Percentiles rank a stretch among this genome's conserved stretches.
Conservation (phyloP, 1,139 yeast genomes). For the Magnusiomyces paraingens region DNA sequence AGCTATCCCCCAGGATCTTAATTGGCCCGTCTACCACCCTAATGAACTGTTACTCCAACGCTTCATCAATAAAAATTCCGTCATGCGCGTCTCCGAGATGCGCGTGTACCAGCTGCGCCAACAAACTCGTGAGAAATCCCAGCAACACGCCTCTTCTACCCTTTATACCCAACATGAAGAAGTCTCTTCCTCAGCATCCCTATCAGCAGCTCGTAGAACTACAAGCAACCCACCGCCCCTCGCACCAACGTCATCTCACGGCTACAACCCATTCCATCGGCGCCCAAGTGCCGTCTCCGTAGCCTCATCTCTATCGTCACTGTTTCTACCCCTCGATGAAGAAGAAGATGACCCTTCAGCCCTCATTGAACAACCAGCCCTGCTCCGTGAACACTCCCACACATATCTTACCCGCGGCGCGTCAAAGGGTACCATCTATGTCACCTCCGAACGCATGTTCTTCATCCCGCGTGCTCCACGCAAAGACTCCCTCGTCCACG, state of each 20-base stretch:
- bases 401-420: constrained; percentile 24
- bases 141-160: neutral
- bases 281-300: neutral
- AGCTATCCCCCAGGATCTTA: neutral
- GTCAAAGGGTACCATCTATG: constrained; percentile 25
- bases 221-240: neutral
- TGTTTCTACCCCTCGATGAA: neutral
- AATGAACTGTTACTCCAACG: constrained; percentile 30
- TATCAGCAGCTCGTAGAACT: neutral
- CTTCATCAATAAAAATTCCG: constrained; percentile 22
- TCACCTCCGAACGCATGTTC: constrained; percentile 29
- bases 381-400: constrained; percentile 17
- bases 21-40: constrained; percentile 27
- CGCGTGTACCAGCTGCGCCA: neutral
- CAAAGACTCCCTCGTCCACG: neutral
- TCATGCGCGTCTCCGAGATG: constrained; percentile 12
- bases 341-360: neutral
- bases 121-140: neutral
- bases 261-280: neutral
- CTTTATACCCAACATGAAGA: constrained; percentile 11
- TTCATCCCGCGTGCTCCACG: constrained; percentile 22
- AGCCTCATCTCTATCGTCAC: neutral
- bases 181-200: constrained; percentile 1
- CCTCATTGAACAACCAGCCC: neutral
- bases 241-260: neutral